Evolutionary conservation across 305 asterid genomes (phyloP), one percentile per base, ranked within the genome.

Genomic region (Ajuga reptans): DNA sequence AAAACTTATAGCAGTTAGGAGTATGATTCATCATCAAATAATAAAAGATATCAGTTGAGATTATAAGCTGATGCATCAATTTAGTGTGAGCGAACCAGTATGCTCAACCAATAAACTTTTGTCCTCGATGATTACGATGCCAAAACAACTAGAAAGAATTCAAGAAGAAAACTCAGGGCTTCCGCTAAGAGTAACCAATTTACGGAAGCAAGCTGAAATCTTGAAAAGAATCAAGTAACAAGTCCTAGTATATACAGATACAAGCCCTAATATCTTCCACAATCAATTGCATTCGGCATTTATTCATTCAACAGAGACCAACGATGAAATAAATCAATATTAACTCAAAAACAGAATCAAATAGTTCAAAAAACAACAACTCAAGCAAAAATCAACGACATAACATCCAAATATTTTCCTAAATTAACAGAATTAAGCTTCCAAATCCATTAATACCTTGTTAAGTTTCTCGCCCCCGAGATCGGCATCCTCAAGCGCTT

Each of bases 401-500:
- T 59, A 45, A 50, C 21, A 51, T 45, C 16, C 55, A 33, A 72
- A 1, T 6, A 49, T 5, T 31, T 33, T 42, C 27, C 16, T 15
- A 47, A n/a, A 49, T 24, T 0, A 36, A 51, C 57, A 31, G 50
- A 80, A 66, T 52, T 37, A 56, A 42, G 50, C 66, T 18, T 24
- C 27, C 21, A 59, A 72, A 57, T 49, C 21, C 76, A 76, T 9
- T 4, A 53, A 49, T 77, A 88, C 95, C 92, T 74, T 81, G 45
- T 69, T 55, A 11, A 78, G 85, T 3, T 58, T 80, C 11, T 89
- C 92, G 54, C 79, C 87, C 6, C 95, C 92, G 62, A 93, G 96
- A 85, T 79, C 88, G 36, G 97, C 96, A 72, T 67, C 58, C 75
- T 93, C 95, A 15, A 93, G 96, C 37, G 99, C 99, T 66, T 87